Evolutionary conservation across 768 basidiomycete genomes (phyloP), one percentile per base, ranked within the genome.

Genomic region (Amanita rimosa): DNA sequence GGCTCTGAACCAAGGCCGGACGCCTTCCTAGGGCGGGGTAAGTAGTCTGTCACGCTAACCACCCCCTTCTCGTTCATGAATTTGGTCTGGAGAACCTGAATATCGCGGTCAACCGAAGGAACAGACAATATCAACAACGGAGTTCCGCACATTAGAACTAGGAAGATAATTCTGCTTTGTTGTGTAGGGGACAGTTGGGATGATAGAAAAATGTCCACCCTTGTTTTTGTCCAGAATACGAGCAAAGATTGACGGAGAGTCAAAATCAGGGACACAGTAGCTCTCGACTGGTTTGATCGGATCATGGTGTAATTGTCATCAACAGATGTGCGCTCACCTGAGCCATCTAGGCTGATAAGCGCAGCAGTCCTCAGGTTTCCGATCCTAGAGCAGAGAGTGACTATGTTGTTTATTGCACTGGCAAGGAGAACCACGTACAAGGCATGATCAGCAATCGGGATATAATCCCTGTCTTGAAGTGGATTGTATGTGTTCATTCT

Each of bases 171-270:
- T 85, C 58, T 92, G 88, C 62, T 88, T 91, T 9, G 83, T 81
- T 7, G 75, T 72, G 58, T 83, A 86, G 0, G 78, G 70, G 22
- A 76, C 68, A 1, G 74, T 76, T 0, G 89, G 90, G n/a, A 74
- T 79, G 59, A 95, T 81, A 7, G 85, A 88, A 64, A 94, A 95
- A 62, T 96, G 93, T 0, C 93, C 93, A 19, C 93, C 93, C 74
- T 87, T 89, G 62, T 89, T 67, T 58, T 89, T 89, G 69, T 92
- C 88, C 5, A 92, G 73, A 55, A 91, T 88, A 6, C 92, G 78
- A 6, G 91, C 92, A 54, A 94, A 95, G 43, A 95, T 73, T 14
- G 87, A 91, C 3, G 93, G 93, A 1, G 90, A 93, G 64, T 96
- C 93, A 61, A 96, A 95, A 67, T 93, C 74, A 1, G 92, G 92